Conservation (phyloP, 2,329 filamentous ascomycete genomes). For the Penicillium brevicompactum region DNA sequence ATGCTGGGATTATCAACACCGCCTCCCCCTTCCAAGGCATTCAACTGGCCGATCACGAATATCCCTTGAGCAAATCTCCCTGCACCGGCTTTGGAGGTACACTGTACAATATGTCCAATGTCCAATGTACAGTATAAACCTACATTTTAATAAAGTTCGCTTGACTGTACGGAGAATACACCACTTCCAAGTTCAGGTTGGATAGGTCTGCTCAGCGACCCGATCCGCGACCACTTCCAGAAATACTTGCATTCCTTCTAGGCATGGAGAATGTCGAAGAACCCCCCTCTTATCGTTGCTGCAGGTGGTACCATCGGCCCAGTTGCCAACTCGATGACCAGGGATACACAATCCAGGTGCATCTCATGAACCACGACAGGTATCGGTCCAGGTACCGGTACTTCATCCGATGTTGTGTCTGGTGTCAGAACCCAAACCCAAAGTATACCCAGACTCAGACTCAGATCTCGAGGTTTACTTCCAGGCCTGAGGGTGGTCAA, state of each 20-base stretch:
- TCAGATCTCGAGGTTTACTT: background rate
- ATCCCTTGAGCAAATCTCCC: constrained; percentile 5
- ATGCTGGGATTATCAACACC: constrained; percentile 24
- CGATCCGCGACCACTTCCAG: background rate
- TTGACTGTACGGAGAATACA: background rate
- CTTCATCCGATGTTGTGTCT: background rate
- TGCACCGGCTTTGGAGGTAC: background rate
- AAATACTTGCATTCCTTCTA: background rate
- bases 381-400: constrained; percentile 1
- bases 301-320: background rate
- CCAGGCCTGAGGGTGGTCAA: background rate
- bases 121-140: too few relatives aligned
- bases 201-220: too few relatives aligned
- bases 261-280: constrained; percentile 2
- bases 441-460: background rate
- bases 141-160: background rate
- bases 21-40: constrained; percentile 22
- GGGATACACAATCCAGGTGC: constrained; percentile 2
- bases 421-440: background rate
- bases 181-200: background rate
- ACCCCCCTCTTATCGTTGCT: constrained; percentile 3
- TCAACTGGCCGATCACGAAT: constrained; percentile 1
- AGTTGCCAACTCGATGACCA: constrained; percentile 1
- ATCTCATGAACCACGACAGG: background rate
- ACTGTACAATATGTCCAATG: background rate